Conservation (phyloP, 1,284 basidiomycete species). For the Cryptococcus floricola region DNA sequence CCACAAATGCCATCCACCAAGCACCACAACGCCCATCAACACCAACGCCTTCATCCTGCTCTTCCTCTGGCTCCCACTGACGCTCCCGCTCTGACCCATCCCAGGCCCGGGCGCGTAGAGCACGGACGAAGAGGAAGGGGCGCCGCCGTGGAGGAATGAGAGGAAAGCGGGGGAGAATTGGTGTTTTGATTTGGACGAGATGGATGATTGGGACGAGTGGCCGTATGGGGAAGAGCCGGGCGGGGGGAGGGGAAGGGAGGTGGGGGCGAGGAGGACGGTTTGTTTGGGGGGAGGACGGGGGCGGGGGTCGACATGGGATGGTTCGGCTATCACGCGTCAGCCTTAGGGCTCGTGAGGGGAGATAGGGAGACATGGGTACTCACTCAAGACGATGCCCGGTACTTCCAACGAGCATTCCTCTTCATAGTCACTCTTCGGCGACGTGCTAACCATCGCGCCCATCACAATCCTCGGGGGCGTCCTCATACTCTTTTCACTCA, state of each 20-base stretch:
- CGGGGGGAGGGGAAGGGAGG: conserved; percentile 12
- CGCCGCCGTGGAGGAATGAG: conserved; percentile 3
- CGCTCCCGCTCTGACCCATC: neutral
- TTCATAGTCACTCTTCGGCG: conserved; percentile 2
- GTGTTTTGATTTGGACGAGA: neutral
- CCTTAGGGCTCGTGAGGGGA: neutral
- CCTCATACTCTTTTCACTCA: neutral
- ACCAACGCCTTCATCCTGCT: conserved; percentile 8
- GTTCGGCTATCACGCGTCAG: conserved; percentile 12
- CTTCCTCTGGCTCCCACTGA: too few relatives aligned
- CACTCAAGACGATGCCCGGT: conserved; percentile 25
- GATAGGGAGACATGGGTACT: neutral
- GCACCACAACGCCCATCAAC: conserved; percentile 7
- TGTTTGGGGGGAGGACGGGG: conserved; percentile 22
- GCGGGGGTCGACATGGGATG: conserved; percentile 10
- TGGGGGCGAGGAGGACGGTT: conserved; percentile 24
- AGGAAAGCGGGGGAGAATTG: conserved; percentile 11
- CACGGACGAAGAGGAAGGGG: neutral
- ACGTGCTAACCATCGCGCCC: conserved; percentile 14
- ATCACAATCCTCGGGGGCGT: conserved; percentile 11
- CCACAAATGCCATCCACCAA: conserved; percentile 18
- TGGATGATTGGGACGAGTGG: neutral
- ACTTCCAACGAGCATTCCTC: conserved; percentile 14
- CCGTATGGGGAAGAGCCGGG: neutral
- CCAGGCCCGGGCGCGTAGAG: neutral